Conservation (phyloP, 495 filamentous ascomycete genomes). For the Mycothermus thermophilus region DNA sequence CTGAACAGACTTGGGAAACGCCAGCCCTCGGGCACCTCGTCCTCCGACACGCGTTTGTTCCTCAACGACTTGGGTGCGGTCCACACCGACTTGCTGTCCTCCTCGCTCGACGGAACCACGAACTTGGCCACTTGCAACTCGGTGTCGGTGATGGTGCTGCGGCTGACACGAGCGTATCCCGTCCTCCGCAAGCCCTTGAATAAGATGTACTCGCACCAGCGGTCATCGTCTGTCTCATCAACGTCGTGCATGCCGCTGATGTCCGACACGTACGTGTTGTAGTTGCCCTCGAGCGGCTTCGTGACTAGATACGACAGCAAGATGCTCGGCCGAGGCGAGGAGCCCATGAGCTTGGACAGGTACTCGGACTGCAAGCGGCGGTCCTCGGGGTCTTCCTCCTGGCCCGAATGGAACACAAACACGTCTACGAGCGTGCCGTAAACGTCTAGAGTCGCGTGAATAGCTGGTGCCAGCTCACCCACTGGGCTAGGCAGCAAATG, state of each 20-base stretch:
- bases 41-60: slow-evolving; percentile 36
- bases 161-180: slow-evolving; percentile 79
- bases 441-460: slow-evolving; percentile 85
- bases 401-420: slow-evolving; percentile 96
- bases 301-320: slow-evolving; percentile 88
- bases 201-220: slow-evolving; percentile 98
- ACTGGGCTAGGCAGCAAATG: slow-evolving; percentile 86
- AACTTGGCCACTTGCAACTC: slow-evolving; percentile 98
- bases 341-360: slow-evolving; percentile 77
- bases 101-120: slow-evolving; percentile 58
- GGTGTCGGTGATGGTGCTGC: slow-evolving; percentile 90
- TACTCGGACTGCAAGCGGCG: slow-evolving; percentile 79
- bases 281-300: slow-evolving; percentile 81
- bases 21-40: slow-evolving; percentile 59
- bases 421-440: slow-evolving; percentile 87
- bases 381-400: slow-evolving; percentile 95
- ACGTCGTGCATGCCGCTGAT: slow-evolving; percentile 88
- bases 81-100: slow-evolving; percentile 37
- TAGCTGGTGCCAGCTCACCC: slow-evolving; percentile 90
- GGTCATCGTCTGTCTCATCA: slow-evolving; percentile 83
- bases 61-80: slow-evolving; percentile 17
- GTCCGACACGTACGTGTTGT: slow-evolving; percentile 89
- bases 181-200: slow-evolving; percentile 79
- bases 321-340: slow-evolving; percentile 64
- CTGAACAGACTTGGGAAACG: slow-evolving; percentile 82